phyloP scores from a whole-genome alignment of 148 eudicot genomes.

The Vaccinium macrocarpon region DNA sequence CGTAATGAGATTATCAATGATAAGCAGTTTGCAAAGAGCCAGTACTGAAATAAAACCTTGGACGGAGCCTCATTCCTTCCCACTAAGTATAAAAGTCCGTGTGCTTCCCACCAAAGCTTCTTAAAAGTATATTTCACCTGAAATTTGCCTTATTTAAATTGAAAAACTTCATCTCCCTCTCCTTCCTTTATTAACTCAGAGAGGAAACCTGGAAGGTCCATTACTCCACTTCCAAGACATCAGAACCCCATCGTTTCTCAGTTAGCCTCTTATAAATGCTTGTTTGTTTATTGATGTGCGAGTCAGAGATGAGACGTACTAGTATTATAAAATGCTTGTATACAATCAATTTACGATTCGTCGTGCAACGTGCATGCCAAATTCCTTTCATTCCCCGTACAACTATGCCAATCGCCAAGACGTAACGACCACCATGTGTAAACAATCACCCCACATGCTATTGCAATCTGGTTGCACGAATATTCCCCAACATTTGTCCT shows the following conservation, averaged over 20 bases:
- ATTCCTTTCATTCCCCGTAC: neutral
- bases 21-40: neutral
- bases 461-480: neutral
- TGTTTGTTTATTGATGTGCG: neutral
- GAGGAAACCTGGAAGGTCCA: neutral
- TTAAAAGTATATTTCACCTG: neutral
- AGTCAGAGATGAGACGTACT: neutral
- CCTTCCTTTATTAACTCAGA: neutral
- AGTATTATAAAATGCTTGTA: neutral
- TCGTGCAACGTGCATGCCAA: neutral
- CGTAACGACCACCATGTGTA: neutral
- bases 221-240: neutral
- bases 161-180: neutral
- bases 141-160: neutral
- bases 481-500: neutral
- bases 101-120: constrained; percentile 7
- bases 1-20: neutral
- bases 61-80: neutral
- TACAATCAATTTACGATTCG: neutral
- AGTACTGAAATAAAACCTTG: neutral
- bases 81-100: neutral
- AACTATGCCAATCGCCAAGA: neutral
- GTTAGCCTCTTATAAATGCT: neutral
- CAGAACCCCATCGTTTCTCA: neutral
- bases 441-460: neutral